Conservation (phyloP, 2,329 filamentous ascomycete species). For the Ilyonectria mors-panacis region DNA sequence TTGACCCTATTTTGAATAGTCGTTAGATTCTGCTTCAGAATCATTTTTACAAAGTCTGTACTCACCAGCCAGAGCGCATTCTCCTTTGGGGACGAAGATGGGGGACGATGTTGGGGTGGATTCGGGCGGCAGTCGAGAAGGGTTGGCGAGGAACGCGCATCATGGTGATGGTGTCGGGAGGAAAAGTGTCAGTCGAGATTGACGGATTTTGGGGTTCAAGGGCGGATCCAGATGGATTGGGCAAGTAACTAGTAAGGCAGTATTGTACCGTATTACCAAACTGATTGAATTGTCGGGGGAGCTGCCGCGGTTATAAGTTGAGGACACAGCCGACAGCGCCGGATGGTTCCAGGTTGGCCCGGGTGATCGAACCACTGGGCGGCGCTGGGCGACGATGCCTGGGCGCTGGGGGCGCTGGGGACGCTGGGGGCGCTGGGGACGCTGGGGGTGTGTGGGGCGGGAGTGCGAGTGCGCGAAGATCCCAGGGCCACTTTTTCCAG, state of each 20-base stretch:
- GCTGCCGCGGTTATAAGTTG: conserved; percentile 32
- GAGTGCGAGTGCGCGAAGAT: conserved; percentile 20
- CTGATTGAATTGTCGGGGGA: conserved; percentile 3
- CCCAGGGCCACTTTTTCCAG: not conserved
- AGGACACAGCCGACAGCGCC: conserved; percentile 23
- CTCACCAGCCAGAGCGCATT: conserved; percentile 46
- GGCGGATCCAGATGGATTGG: conserved; percentile 7
- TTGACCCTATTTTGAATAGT: conserved; percentile 48
- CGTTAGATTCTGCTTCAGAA: conserved; percentile 27
- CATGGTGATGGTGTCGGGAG: conserved; percentile 33
- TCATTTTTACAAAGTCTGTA: conserved; percentile 6
- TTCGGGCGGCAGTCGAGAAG: conserved; percentile 48
- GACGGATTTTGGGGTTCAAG: conserved; percentile 10
- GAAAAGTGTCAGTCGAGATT: not conserved
- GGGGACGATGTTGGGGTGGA: conserved; percentile 49
- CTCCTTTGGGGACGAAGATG: conserved; percentile 45
- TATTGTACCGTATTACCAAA: conserved; percentile 4
- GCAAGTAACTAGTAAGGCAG: conserved; percentile 2
- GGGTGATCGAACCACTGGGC: conserved; percentile 35
- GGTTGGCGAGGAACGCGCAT: conserved; percentile 45
- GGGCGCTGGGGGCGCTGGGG: conserved; percentile 9
- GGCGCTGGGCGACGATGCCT: conserved; percentile 24
- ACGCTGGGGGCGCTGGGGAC: not conserved
- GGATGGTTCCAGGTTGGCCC: conserved; percentile 13
- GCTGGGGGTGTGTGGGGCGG: conserved; percentile 15